Percentiles rank a stretch among this genome's conserved stretches.
Conservation (phyloP, 345 rosid species). For the Euphorbia tirucalli region DNA sequence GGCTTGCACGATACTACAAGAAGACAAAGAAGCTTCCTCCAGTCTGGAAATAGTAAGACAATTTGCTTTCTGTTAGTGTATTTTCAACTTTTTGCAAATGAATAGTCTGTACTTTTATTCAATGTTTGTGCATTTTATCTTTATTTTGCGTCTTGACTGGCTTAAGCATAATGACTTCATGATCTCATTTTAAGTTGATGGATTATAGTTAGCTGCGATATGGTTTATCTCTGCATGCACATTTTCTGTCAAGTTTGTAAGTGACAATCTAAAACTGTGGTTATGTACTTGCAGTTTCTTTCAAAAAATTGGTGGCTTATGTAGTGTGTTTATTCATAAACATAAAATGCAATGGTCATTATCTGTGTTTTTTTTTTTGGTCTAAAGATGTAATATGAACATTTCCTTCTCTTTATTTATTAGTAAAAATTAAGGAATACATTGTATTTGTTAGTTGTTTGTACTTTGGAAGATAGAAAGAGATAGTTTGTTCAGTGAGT, state of each 20-base stretch:
- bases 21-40: conserved; percentile 95
- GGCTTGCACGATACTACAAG: conserved; percentile 94
- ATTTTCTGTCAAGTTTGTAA: not conserved
- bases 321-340: too few relatives aligned
- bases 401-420: too few relatives aligned
- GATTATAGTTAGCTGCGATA: not conserved
- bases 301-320: not conserved
- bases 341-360: too few relatives aligned
- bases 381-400: too few relatives aligned
- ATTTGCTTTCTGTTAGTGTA: too few relatives aligned
- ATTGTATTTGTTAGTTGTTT: too few relatives aligned
- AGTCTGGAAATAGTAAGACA: conserved; percentile 84
- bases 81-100: not conserved
- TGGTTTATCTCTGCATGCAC: not conserved
- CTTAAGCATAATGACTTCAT: not conserved
- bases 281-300: not conserved
- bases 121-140: not conserved
- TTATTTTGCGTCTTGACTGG: not conserved
- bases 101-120: not conserved
- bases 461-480: too few relatives aligned
- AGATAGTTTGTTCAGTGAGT: too few relatives aligned
- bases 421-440: too few relatives aligned
- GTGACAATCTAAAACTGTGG: too few relatives aligned
- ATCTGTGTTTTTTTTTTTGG: too few relatives aligned
- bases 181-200: not conserved